Evolutionary conservation across 129 eudicot genomes (phyloP).

Genomic region (Chrysanthemum lavandulifolium): DNA sequence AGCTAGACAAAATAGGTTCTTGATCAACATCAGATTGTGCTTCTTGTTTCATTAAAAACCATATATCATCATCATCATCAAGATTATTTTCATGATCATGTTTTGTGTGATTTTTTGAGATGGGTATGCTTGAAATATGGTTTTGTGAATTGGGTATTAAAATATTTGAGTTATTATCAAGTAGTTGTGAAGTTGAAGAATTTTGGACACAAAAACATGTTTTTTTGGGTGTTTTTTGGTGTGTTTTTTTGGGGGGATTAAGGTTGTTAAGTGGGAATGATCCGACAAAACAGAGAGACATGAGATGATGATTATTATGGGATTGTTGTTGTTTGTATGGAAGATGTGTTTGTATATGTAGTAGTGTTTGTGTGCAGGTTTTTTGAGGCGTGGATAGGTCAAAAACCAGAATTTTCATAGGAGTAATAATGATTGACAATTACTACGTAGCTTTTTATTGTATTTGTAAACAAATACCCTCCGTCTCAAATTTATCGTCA

Average conservation of each 20-base stretch:
- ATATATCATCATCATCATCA: slow-evolving; percentile 40
- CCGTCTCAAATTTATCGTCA: too few relatives aligned
- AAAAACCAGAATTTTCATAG: slow-evolving; percentile 31
- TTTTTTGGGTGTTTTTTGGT: slow-evolving; percentile 24
- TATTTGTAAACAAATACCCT: too few relatives aligned
- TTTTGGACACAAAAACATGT: background rate
- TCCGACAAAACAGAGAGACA: slow-evolving; percentile 36
- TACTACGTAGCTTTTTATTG: too few relatives aligned
- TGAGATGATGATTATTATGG: slow-evolving; percentile 20
- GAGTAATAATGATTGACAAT: background rate
- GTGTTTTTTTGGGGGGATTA: slow-evolving; percentile 7
- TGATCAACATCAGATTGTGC: slow-evolving; percentile 56
- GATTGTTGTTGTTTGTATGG: background rate
- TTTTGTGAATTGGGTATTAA: slow-evolving; percentile 47
- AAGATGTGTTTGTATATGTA: background rate
- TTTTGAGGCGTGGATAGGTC: slow-evolving; percentile 20
- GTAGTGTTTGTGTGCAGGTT: background rate
- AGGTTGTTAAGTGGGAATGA: slow-evolving; percentile 18
- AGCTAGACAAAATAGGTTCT: slow-evolving; percentile 71
- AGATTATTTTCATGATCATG: background rate
- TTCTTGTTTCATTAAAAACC: slow-evolving; percentile 64
- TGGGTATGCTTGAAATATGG: slow-evolving; percentile 41
- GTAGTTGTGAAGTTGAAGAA: slow-evolving; percentile 27
- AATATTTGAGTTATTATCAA: slow-evolving; percentile 17
- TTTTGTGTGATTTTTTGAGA: slow-evolving; percentile 39